Base-by-base conservation (phyloP, 192 early-diverging fungal species). In the Funneliformis geosporum region DNA sequence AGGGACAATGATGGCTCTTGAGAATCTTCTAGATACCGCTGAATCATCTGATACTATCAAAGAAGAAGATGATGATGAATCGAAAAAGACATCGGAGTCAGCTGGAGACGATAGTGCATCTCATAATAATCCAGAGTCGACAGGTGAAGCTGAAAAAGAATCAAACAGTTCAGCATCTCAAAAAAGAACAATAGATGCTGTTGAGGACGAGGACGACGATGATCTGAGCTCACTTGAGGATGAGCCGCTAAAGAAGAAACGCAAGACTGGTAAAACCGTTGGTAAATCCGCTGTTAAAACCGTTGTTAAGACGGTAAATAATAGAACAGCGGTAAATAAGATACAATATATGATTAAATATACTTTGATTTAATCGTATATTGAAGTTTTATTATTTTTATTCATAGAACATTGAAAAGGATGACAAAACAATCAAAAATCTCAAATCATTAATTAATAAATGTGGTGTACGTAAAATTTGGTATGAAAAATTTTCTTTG, bases 391-490 rank as follows among this genome's bases (percentile, higher is more conserved):
- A 28, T 28, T 64, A n/a, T 14, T 28, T 64, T 18, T 28, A 27
- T 28, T 62, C 8, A 18, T 6, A 72, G 42, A 25, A 43, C 8
- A 33, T 23, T 12, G 14, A 62, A 42, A 60, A 75, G 25, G 59
- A 61, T 0, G 73, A 75, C 10, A 39, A 27, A 25, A 42, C 4
- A n/a, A 75, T 75, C 38, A 75, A 75, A 46, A 9, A 61, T 50
- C 7, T 75, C 1, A 75, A 75, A 11, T 11, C 39, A 3, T 75
- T 43, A 23, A 62, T 75, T 61, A 8, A 39, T 21, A 60, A 75
- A 59, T 75, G 73, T 59, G 73, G 73, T 4, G 73, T 75, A 25
- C 73, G 73, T 38, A 75, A 75, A 61, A 38, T 38, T 33, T 75
- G 73, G 73, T 75, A 75, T 25, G 18, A 61, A 7, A n/a, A 40